Base-by-base conservation (phyloP, 164 flowering plant genomes). In the Magnolia changhungtana region DNA sequence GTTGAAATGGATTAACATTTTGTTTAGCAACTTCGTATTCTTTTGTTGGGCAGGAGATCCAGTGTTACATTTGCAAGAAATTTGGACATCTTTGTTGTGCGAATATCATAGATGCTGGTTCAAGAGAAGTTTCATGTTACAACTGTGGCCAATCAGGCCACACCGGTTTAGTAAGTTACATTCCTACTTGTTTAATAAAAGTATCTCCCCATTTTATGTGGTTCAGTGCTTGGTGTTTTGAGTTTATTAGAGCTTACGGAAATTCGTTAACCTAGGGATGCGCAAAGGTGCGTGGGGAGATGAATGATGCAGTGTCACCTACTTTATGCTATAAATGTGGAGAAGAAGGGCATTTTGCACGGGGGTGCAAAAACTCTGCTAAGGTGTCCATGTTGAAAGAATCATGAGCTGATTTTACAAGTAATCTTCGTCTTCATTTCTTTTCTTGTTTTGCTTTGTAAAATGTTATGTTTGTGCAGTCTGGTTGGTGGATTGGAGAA, bases 121-220 rank as follows among this genome's bases (percentile, higher is more conserved):
- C 85, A 52, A 78, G 81, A 80, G 86, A 81, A 68, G 78, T 87
- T 80, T 90, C 97, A 66, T 96, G 99, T 81, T 96, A 91, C 80
- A 90, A 81, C 82, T 96, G 99, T 86, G 99, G 98, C 73, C 87
- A 81, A 68, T 72, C 82, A 68, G 99, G 97, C 19, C 99, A 93
- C 81, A 83, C 86, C 74, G 99, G 96, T 75, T 61, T 85, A 88
- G 98, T 93, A 88, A 88, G 96, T 79, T 20, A 61, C 59, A 14
- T 51, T 6, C 27, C 67, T 61, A 24, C 50, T 55, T 24, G 45
- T 37, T 37, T 37, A 37, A 37, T 37, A 5, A 37, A 37, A 37
- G 4, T 37, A 37, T 37, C 45, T 37, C 6, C 45, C 29, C 16
- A 65, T 20, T 65, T 23, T 65, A 23, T 65, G 29, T 65, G 37